Conservation (phyloP, 192 early-diverging fungal genomes). For the Linnemannia schmuckeri region DNA sequence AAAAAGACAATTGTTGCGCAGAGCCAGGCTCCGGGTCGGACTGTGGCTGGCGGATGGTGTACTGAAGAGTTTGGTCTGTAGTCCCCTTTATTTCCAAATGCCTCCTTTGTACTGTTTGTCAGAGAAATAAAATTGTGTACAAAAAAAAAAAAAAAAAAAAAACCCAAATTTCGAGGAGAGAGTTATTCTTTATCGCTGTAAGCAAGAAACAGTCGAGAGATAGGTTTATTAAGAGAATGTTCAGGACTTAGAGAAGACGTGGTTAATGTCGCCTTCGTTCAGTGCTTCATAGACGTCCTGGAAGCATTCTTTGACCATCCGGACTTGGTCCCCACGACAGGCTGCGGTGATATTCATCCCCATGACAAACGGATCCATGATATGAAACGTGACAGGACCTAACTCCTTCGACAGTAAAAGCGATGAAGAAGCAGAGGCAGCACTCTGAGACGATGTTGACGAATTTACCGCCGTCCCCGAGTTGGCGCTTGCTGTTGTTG, state of each 20-base stretch:
- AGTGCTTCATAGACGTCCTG: conserved; percentile 47
- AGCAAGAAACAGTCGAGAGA: background rate
- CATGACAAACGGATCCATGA: conserved; percentile 49
- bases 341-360: conserved; percentile 16
- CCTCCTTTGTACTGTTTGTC: background rate
- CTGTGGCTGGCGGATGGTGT: background rate
- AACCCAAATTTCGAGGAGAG: too few relatives aligned
- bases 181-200: too few relatives aligned
- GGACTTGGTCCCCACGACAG: conserved; percentile 28
- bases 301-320: conserved; percentile 36
- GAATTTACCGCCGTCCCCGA: background rate
- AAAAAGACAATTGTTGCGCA: background rate
- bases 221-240: background rate
- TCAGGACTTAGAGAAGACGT: conserved; percentile 22
- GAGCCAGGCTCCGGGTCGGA: background rate
- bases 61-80: background rate
- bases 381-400: conserved; percentile 12
- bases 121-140: background rate
- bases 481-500: background rate
- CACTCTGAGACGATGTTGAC: background rate
- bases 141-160: too few relatives aligned
- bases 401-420: background rate
- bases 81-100: background rate
- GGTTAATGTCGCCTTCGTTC: conserved; percentile 46
- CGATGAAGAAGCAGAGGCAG: background rate